phyloP scores from a whole-genome alignment of 2,329 filamentous ascomycete genomes.

The Diaporthe sp. region DNA sequence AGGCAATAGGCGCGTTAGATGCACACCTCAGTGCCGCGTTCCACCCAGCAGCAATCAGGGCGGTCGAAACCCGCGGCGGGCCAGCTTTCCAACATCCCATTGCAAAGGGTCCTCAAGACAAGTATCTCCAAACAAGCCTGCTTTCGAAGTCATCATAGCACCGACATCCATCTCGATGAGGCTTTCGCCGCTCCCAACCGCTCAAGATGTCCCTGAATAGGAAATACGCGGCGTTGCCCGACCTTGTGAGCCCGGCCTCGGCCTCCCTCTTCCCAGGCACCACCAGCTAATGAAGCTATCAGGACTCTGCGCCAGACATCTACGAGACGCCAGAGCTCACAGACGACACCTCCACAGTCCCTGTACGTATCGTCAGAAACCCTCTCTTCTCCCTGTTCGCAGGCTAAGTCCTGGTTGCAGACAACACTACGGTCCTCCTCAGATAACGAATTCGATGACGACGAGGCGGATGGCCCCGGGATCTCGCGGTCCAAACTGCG shows the following conservation, averaged over 20 bases:
- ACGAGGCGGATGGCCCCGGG: conserved; percentile 72
- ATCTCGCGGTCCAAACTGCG: conserved; percentile 84
- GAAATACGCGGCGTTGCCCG: conserved; percentile 86
- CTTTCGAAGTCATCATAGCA: no score
- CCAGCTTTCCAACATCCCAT: conserved; percentile 1
- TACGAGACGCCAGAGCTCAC: conserved; percentile 96
- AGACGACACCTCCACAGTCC: conserved; percentile 88
- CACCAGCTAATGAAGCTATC: conserved; percentile 44
- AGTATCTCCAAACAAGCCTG: not conserved
- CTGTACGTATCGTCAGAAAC: conserved; percentile 66
- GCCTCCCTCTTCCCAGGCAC: conserved; percentile 36
- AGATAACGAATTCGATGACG: conserved; percentile 74
- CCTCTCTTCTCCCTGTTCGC: not conserved
- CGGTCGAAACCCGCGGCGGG: not conserved
- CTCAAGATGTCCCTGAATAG: conserved; percentile 77
- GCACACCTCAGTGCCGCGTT: conserved; percentile 2
- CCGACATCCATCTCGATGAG: not conserved
- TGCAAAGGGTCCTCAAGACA: not conserved
- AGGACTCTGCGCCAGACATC: conserved; percentile 94
- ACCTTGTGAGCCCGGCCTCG: conserved; percentile 69
- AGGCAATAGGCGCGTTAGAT: not conserved
- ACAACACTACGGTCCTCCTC: conserved; percentile 69
- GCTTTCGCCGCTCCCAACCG: not conserved
- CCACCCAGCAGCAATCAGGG: not conserved
- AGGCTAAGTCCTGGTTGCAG: conserved; percentile 55